phyloP scores from a whole-genome alignment of 2,329 filamentous ascomycete species.

The Pestalotiopsis fici region DNA sequence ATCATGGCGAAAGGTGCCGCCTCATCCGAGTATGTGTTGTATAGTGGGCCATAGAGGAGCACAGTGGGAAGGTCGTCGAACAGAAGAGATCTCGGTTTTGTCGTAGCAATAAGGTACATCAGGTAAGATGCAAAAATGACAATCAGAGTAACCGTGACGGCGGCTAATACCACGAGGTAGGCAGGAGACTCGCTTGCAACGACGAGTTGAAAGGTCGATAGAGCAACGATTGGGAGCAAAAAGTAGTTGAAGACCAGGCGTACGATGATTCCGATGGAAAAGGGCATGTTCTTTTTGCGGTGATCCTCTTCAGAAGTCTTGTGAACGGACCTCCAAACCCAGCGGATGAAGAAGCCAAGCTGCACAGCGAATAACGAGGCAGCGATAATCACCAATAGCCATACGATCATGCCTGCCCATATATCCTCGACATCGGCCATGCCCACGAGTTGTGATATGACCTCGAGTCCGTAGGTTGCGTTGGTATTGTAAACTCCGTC shows the following conservation, averaged over 20 bases:
- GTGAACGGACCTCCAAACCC: conserved; percentile 72
- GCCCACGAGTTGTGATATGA: conserved; percentile 78
- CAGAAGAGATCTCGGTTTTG: conserved; percentile 79
- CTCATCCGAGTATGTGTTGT: conserved; percentile 96
- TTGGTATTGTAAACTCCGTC: conserved; percentile 88
- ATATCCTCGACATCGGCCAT: conserved; percentile 76
- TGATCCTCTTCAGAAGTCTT: conserved; percentile 82
- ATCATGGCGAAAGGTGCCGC: conserved; percentile 88
- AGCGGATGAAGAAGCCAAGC: conserved; percentile 73
- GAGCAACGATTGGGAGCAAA: conserved; percentile 78
- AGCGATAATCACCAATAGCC: conserved; percentile 77
- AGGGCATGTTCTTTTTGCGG: conserved; percentile 87
- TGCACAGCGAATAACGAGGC: conserved; percentile 71
- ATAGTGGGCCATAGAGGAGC: conserved; percentile 86
- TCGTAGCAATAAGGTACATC: conserved; percentile 76
- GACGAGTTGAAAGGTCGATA: conserved; percentile 91
- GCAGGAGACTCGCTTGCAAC: conserved; percentile 68
- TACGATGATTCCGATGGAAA: conserved; percentile 76
- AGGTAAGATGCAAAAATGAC: conserved; percentile 77
- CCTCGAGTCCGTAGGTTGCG: conserved; percentile 77
- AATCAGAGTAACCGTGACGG: conserved; percentile 71
- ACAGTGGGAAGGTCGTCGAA: conserved; percentile 94
- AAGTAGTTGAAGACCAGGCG: conserved; percentile 93
- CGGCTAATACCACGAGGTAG: conserved; percentile 73
- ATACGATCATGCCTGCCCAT: conserved; percentile 93